These are phyloP conservation scores for Mycena venus DNA, from an alignment of 768 basidiomycete genomes.

Conservation along the genomic window DNA sequence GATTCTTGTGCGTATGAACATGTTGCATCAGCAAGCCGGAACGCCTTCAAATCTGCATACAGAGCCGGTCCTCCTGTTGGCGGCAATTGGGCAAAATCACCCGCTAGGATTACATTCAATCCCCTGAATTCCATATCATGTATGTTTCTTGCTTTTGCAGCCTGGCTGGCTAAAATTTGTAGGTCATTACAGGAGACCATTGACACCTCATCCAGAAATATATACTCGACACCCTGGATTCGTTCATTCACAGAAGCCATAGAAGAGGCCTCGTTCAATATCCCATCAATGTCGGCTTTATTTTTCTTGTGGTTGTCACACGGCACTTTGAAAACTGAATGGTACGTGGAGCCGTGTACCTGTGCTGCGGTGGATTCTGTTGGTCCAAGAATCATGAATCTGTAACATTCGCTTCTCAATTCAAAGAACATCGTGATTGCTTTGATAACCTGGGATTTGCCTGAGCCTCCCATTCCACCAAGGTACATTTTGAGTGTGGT, in stretches of 20 bases:
- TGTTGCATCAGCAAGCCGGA: neutral
- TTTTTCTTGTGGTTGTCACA: neutral
- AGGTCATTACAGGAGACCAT: neutral
- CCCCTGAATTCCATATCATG: neutral
- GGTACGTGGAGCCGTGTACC: slow-evolving; percentile 41
- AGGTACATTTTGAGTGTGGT: slow-evolving; percentile 43
- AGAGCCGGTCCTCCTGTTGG: neutral
- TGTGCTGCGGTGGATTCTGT: slow-evolving; percentile 41
- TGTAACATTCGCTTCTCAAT: slow-evolving; percentile 8
- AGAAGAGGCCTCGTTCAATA: neutral
- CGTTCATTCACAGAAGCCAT: neutral
- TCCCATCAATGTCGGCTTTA: neutral
- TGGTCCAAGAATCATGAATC: slow-evolving; percentile 34
- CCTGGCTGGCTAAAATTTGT: neutral
- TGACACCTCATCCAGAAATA: neutral
- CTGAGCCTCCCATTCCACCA: slow-evolving; percentile 45
- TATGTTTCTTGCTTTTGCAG: neutral
- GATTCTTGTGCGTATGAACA: neutral
- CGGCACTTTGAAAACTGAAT: slow-evolving; percentile 39
- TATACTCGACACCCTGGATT: neutral
- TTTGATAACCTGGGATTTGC: slow-evolving; percentile 40
- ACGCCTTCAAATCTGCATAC: neutral
- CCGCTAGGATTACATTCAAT: neutral
- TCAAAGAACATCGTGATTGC: slow-evolving; percentile 32
- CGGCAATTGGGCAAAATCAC: neutral